A percentile compares a stretch with the other conserved stretches of the same genome.
Evolutionary conservation across 2,329 filamentous ascomycete genomes (phyloP).

Genomic region (Fusarium musae): DNA sequence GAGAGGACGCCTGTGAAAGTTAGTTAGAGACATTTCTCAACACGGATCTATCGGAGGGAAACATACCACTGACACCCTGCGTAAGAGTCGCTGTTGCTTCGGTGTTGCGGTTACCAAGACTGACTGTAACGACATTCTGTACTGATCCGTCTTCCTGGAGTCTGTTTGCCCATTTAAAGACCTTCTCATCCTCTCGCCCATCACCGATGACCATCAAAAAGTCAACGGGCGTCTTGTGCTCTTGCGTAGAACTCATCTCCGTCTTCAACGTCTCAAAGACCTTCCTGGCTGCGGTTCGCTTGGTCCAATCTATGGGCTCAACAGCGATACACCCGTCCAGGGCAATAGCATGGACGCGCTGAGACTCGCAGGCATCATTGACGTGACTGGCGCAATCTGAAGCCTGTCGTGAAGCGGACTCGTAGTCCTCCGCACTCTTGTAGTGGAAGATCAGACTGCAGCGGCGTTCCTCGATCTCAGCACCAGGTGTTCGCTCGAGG

Average conservation of each 20-base stretch:
- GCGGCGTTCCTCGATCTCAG: slow-evolving; percentile 89
- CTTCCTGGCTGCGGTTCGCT: slow-evolving; percentile 81
- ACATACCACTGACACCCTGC: slow-evolving; percentile 89
- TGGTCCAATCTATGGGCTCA: slow-evolving; percentile 87
- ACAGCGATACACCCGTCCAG: slow-evolving; percentile 84
- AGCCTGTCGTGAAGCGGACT: slow-evolving; percentile 80
- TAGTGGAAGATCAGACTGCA: slow-evolving; percentile 94
- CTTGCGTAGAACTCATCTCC: slow-evolving; percentile 45
- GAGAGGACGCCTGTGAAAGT: slow-evolving; percentile 53
- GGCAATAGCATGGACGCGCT: slow-evolving; percentile 85
- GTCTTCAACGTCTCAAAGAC: slow-evolving; percentile 72
- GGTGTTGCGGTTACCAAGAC: slow-evolving; percentile 86
- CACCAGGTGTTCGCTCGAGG: slow-evolving; percentile 87
- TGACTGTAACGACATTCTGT: slow-evolving; percentile 83
- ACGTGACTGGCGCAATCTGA: slow-evolving; percentile 94
- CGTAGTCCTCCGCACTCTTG: slow-evolving; percentile 80
- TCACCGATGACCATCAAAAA: slow-evolving; percentile 93
- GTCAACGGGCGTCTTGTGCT: slow-evolving; percentile 67
- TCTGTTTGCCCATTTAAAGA: slow-evolving; percentile 93
- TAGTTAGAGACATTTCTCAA: background rate
- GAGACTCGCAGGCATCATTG: slow-evolving; percentile 89
- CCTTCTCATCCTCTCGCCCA: slow-evolving; percentile 90
- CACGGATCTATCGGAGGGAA: too few relatives aligned
- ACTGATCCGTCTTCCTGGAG: slow-evolving; percentile 69
- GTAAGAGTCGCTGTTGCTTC: slow-evolving; percentile 87